Percentiles rank a stretch among this genome's conserved stretches.
phyloP scores from a whole-genome alignment of 1,284 basidiomycete species.

The Cutaneotrichosporon dermatis region DNA sequence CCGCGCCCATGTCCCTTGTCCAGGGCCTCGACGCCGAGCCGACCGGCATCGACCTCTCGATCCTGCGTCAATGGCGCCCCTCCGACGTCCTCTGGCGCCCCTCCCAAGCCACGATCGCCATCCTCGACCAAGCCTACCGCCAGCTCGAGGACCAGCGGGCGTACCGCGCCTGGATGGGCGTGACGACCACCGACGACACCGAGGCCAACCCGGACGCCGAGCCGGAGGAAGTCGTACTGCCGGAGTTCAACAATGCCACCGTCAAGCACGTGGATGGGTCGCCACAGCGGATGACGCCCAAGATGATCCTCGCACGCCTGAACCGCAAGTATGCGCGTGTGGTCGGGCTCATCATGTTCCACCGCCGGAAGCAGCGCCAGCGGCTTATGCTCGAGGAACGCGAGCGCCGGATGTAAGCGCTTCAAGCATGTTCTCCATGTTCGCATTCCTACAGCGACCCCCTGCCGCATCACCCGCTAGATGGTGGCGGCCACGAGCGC shows the following conservation, averaged over 20 bases:
- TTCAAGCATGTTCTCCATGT: neutral
- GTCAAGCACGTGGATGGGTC: conserved; percentile 25
- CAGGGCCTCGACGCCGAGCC: neutral
- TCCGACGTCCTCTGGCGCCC: conserved; percentile 42
- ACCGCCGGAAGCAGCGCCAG: conserved; percentile 28
- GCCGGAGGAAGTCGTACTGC: conserved; percentile 13
- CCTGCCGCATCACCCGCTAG: too few species aligned
- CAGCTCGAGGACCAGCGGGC: conserved; percentile 32
- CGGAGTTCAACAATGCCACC: conserved; percentile 22
- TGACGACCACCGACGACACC: conserved; percentile 21
- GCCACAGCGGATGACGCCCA: conserved; percentile 24
- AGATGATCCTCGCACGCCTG: conserved; percentile 30
- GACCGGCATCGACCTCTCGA: conserved; percentile 8
- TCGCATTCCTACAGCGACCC: too few species aligned
- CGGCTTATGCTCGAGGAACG: neutral
- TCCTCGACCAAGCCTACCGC: conserved; percentile 35
- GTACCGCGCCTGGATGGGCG: conserved; percentile 23
- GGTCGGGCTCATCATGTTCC: conserved; percentile 36
- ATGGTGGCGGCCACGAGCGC: too few species aligned
- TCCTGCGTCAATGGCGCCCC: conserved; percentile 38
- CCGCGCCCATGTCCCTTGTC: neutral
- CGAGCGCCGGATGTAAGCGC: neutral
- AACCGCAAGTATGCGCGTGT: conserved; percentile 35
- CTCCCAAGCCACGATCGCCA: conserved; percentile 24
- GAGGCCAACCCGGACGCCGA: conserved; percentile 24